phyloP scores from a whole-genome alignment of 2,329 filamentous ascomycete species.

The Ophiostoma piceae region DNA sequence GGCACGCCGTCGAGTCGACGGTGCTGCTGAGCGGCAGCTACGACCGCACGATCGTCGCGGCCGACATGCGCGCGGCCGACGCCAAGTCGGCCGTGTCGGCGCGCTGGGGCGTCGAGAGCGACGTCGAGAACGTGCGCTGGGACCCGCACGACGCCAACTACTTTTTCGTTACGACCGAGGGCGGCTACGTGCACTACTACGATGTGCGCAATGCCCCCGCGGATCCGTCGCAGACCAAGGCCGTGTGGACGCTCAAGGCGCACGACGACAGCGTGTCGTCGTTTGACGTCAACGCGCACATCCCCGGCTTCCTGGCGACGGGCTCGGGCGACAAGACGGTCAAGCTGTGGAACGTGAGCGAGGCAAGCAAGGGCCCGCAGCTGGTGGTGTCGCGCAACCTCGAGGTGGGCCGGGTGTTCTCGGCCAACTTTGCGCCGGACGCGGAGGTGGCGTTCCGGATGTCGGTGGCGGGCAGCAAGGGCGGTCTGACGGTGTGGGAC shows the following conservation, averaged over 20 bases:
- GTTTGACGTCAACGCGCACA: constrained; percentile 84
- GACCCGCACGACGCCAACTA: constrained; percentile 87
- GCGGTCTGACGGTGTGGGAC: constrained; percentile 90
- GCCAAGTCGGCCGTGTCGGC: constrained; percentile 55
- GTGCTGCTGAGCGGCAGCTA: constrained; percentile 90
- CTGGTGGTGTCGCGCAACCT: constrained; percentile 90
- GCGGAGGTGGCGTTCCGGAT: constrained; percentile 85
- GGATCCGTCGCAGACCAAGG: constrained; percentile 68
- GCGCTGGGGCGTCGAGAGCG: constrained; percentile 89
- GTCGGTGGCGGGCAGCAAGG: constrained; percentile 91
- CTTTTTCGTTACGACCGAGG: constrained; percentile 94
- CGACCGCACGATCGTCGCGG: constrained; percentile 87
- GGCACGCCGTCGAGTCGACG: constrained; percentile 84
- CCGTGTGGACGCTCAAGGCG: constrained; percentile 91
- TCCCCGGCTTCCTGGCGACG: constrained; percentile 89
- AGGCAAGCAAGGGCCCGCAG: constrained; percentile 61
- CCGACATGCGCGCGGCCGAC: constrained; percentile 91
- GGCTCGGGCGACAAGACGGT: constrained; percentile 92
- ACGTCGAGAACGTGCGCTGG: constrained; percentile 90
- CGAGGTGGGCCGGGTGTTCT: constrained; percentile 92
- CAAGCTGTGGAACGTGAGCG: constrained; percentile 90
- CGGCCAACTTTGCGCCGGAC: constrained; percentile 84
- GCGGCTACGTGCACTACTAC: constrained; percentile 85
- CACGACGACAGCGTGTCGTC: constrained; percentile 88
- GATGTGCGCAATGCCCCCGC: constrained; percentile 74